Conservation (phyloP, 768 basidiomycete species). For the Pleurotus tuoliensis region DNA sequence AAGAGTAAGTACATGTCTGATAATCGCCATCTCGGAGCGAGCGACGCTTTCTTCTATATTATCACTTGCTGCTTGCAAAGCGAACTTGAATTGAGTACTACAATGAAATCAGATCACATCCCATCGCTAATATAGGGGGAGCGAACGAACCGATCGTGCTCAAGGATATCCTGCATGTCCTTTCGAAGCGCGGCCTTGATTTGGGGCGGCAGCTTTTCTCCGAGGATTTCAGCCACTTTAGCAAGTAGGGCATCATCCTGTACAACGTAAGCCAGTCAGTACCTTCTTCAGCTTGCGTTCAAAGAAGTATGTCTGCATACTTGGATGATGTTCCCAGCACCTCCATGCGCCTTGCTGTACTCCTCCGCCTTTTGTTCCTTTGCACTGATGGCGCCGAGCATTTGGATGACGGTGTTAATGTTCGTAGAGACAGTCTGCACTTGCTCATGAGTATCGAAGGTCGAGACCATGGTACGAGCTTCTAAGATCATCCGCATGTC, state of each 20-base stretch:
- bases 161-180: conserved; percentile 7
- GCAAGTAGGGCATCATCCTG: conserved; percentile 7
- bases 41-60: conserved; percentile 15
- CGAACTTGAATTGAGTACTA: conserved; percentile 17
- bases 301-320: background rate
- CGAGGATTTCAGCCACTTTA: conserved; percentile 5
- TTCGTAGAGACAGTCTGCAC: background rate
- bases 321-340: conserved; percentile 1
- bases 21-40: conserved; percentile 12
- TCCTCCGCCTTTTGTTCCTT: conserved; percentile 7
- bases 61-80: conserved; percentile 12
- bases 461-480: conserved; percentile 3
- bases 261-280: background rate
- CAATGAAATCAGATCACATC: background rate
- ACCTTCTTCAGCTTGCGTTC: no score
- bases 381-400: conserved; percentile 2
- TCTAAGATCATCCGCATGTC: background rate
- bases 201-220: conserved; percentile 4
- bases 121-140: background rate
- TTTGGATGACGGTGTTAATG: background rate
- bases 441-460: background rate
- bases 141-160: conserved; percentile 8
- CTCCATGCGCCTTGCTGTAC: background rate
- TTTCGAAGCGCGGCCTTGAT: conserved; percentile 2
- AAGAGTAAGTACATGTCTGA: conserved; percentile 9